Base-by-base conservation (phyloP, 495 filamentous ascomycete genomes). In the Penicillium angulare region DNA sequence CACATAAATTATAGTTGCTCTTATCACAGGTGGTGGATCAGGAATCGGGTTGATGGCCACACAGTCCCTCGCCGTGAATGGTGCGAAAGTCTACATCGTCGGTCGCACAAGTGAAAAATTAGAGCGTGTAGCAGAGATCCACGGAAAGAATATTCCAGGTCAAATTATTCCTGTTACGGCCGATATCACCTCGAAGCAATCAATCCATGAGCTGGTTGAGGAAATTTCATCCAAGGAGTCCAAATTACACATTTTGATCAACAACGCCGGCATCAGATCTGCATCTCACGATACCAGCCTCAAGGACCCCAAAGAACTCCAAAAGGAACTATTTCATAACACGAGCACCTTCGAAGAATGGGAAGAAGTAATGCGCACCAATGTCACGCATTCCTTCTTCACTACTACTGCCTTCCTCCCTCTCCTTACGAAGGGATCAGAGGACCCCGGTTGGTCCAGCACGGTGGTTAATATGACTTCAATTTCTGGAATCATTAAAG, bases 401-500 rank as follows among this genome's bases (percentile, higher is more conserved):
- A 74, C 73, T 55, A 72, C 68, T 7, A 66, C 67, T 4, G 73
- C 63, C 0, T 70, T 67, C 45, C 58, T 78, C 26, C 75, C 69
- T 10, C 51, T 73, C 26, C 57, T 69, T 43, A 60, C 75, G 34
- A 68, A 73, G 27, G 73, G 79, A 16, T 75, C 67, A 8, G 71
- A 78, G 53, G 47, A 79, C 26, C 59, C 56, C n/a, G 75, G 76
- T 26, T 82, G 73, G 66, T 75, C 78, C 3, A 76, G 76, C 26
- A 78, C 68, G 0, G 78, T 86, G 5, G 73, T 86, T 59, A 86
- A 86, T 51, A 83, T 81, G 47, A 74, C 76, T 24, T 79, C 77
- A 7, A 81, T 82, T 21, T 77, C 72, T 1, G 79, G 79, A 1
- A 72, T 74, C 13, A 64, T 80, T 7, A 73, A 73, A 46, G 64